Percentiles rank a stretch among this genome's conserved stretches.
Conservation (phyloP, 352 stramenopile genomes). For the Phytophthora quininea region DNA sequence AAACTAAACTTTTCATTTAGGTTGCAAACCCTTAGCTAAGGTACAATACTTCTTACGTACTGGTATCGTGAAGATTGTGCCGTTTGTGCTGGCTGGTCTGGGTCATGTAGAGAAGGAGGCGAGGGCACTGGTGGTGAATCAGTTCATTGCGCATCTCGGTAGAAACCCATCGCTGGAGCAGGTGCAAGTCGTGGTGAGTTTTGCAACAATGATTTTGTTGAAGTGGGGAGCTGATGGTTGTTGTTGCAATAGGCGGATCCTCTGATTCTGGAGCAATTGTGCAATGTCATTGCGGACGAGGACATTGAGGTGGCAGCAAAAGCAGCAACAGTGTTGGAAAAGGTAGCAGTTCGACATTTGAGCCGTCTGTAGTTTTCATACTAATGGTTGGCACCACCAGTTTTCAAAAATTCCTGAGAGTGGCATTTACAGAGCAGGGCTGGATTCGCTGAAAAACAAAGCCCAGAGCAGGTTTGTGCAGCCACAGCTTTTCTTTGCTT, state of each 20-base stretch:
- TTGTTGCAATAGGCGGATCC: slow-evolving; percentile 49
- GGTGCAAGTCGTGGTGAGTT: slow-evolving; percentile 55
- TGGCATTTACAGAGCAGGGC: slow-evolving; percentile 50
- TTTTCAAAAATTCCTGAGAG: slow-evolving; percentile 47
- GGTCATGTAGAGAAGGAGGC: slow-evolving; percentile 64
- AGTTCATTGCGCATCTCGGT: slow-evolving; percentile 71
- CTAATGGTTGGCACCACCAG: slow-evolving; percentile 18
- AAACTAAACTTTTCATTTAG: slow-evolving; percentile 1
- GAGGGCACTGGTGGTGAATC: slow-evolving; percentile 68
- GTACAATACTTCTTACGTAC: not conserved
- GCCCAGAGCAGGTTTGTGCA: slow-evolving; percentile 50
- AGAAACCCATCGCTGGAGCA: slow-evolving; percentile 56
- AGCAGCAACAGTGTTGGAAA: slow-evolving; percentile 61
- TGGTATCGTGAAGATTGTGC: slow-evolving; percentile 52
- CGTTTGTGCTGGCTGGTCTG: slow-evolving; percentile 76
- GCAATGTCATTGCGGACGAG: slow-evolving; percentile 63
- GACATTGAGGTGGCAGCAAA: slow-evolving; percentile 75
- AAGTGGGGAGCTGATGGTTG: not conserved
- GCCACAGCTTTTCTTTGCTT: not conserved
- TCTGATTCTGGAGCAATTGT: slow-evolving; percentile 62
- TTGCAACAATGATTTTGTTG: not conserved
- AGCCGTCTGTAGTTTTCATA: no score
- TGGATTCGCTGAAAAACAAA: slow-evolving; percentile 57
- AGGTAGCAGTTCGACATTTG: slow-evolving; percentile 29
- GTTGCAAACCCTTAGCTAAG: not conserved